A percentile compares a stretch with the other conserved stretches of the same genome.
phyloP scores from a whole-genome alignment of 352 stramenopile species.

The Peronospora belbahrii region DNA sequence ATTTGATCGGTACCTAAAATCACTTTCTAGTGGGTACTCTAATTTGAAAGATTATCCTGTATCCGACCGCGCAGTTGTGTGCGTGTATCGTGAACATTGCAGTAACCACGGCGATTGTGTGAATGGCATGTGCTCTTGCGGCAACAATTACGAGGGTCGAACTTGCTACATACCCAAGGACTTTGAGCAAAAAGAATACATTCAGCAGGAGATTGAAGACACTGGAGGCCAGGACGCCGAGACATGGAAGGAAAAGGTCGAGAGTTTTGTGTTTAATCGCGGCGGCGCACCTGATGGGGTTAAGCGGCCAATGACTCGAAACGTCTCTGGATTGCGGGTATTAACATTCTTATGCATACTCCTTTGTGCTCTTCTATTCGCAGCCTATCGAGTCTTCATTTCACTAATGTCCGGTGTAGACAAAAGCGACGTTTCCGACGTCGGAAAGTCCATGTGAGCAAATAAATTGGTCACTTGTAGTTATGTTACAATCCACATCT shows the following conservation, averaged over 20 bases:
- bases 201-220: slow-evolving; percentile 21
- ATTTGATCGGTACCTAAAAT: slow-evolving; percentile 70
- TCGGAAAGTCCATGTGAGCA: slow-evolving; percentile 30
- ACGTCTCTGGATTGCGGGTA: slow-evolving; percentile 31
- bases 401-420: not conserved
- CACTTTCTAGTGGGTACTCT: slow-evolving; percentile 44
- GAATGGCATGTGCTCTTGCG: slow-evolving; percentile 69
- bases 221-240: slow-evolving; percentile 26
- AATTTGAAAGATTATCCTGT: slow-evolving; percentile 32
- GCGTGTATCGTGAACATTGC: slow-evolving; percentile 77
- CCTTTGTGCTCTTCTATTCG: slow-evolving; percentile 35
- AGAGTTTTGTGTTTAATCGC: slow-evolving; percentile 48
- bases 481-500: slow-evolving; percentile 11
- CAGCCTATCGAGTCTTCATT: slow-evolving; percentile 34
- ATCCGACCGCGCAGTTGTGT: slow-evolving; percentile 39
- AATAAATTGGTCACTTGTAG: slow-evolving; percentile 5
- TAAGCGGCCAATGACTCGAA: slow-evolving; percentile 17
- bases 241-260: slow-evolving; percentile 58
- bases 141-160: slow-evolving; percentile 60
- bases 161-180: slow-evolving; percentile 81
- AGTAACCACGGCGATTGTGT: slow-evolving; percentile 75
- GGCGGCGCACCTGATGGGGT: slow-evolving; percentile 14
- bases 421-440: slow-evolving; percentile 19
- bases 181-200: slow-evolving; percentile 26
- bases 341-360: slow-evolving; percentile 37